phyloP scores from a whole-genome alignment of 768 basidiomycete genomes.

The Galerina marginata region DNA sequence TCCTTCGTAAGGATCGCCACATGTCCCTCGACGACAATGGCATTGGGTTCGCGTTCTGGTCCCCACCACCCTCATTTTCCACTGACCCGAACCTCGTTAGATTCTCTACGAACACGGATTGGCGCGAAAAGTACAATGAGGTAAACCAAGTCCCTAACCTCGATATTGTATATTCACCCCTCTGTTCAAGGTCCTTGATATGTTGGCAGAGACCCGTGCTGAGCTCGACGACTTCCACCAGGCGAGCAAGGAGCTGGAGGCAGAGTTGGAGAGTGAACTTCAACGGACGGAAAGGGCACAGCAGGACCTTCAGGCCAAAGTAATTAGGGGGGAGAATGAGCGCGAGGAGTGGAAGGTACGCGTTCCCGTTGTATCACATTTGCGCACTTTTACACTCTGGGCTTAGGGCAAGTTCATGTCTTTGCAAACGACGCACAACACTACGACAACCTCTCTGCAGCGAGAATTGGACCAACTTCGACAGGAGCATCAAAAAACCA shows the following conservation, averaged over 20 bases:
- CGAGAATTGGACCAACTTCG: constrained; percentile 86
- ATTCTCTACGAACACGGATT: constrained; percentile 65
- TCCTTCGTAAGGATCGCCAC: constrained; percentile 60
- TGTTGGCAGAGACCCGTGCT: constrained; percentile 81
- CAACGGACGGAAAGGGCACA: constrained; percentile 87
- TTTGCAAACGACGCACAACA: constrained; percentile 89
- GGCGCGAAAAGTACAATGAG: constrained; percentile 82
- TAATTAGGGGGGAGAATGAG: constrained; percentile 71
- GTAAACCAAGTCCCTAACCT: constrained; percentile 30
- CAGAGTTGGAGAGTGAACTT: constrained; percentile 90
- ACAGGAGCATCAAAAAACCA: constrained; percentile 71
- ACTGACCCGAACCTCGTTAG: constrained; percentile 40
- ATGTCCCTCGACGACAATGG: constrained; percentile 73
- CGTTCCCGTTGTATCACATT: background rate
- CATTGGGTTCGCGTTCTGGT: constrained; percentile 50
- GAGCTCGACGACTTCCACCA: constrained; percentile 90
- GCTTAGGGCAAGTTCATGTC: constrained; percentile 81
- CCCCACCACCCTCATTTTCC: constrained; percentile 10
- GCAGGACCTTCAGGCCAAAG: constrained; percentile 78
- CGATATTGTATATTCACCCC: constrained; percentile 6
- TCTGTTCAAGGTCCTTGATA: constrained; percentile 64
- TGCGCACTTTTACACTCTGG: constrained; percentile 11
- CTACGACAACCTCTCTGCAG: constrained; percentile 88
- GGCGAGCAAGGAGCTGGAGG: constrained; percentile 89
- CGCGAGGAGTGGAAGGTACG: constrained; percentile 93